phyloP scores from a whole-genome alignment of 352 stramenopile species.

The Phytophthora vignae region DNA sequence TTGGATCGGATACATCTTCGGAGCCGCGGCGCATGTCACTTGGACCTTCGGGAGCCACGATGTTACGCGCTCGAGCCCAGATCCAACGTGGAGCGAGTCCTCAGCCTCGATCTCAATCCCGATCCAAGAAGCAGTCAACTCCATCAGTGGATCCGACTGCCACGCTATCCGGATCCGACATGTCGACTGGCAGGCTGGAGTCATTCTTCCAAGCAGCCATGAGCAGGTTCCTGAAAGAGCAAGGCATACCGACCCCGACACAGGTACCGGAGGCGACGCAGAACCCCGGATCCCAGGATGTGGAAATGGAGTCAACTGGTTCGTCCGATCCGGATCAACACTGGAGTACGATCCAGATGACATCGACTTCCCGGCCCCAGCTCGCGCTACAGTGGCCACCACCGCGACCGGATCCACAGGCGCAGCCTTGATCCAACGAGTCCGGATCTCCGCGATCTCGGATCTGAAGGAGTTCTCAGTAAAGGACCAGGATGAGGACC shows the following conservation, averaged over 20 bases:
- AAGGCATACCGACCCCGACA: neutral
- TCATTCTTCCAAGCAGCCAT: neutral
- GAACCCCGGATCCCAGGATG: too few species aligned
- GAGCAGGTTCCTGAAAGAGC: neutral
- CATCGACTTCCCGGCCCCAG: neutral
- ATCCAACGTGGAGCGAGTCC: too few species aligned
- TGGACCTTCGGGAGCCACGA: neutral
- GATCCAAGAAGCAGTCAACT: too few species aligned
- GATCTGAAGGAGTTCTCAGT: slow-evolving; percentile 13
- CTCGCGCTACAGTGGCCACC: neutral
- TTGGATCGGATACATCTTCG: neutral
- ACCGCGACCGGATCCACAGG: neutral
- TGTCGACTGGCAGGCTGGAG: neutral
- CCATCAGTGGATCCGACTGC: neutral
- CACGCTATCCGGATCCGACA: neutral
- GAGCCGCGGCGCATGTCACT: neutral
- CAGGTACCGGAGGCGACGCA: neutral
- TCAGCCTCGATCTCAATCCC: too few species aligned
- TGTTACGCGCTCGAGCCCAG: too few species aligned
- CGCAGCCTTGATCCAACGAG: neutral
- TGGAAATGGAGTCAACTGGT: too few species aligned
- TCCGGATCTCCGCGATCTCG: slow-evolving; percentile 8
- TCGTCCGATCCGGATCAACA: too few species aligned
- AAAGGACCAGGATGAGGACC: neutral
- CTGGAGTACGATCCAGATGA: neutral